A percentile compares a stretch with the other conserved stretches of the same genome.
These are phyloP conservation scores for Yamadazyma friedrichii DNA, from an alignment of 1,139 yeast genomes.

Conservation along the genomic window DNA sequence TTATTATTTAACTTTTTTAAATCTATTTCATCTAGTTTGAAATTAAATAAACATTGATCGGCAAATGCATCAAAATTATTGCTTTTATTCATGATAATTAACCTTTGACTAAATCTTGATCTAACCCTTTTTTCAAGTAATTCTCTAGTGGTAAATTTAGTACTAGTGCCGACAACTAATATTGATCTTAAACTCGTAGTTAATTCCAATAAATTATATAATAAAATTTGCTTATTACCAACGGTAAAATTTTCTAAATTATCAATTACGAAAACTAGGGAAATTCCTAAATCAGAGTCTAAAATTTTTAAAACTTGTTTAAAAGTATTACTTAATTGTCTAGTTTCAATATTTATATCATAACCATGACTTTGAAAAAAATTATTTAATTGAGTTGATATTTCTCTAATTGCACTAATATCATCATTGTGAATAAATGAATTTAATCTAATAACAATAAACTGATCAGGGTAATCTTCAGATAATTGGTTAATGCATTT, in stretches of 20 bases:
- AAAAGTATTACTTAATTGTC: conserved; percentile 42
- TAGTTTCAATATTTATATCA: conserved; percentile 41
- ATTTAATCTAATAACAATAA: conserved; percentile 61
- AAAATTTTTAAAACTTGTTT: conserved; percentile 36
- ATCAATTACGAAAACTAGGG: conserved; percentile 78
- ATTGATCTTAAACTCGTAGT: conserved; percentile 74
- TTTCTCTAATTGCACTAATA: conserved; percentile 73
- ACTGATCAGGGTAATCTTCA: conserved; percentile 40
- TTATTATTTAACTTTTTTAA: conserved; percentile 17
- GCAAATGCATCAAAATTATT: conserved; percentile 43
- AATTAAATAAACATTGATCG: conserved; percentile 26
- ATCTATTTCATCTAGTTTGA: conserved; percentile 23
- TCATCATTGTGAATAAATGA: conserved; percentile 79
- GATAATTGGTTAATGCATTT: conserved; percentile 52
- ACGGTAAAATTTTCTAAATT: conserved; percentile 80
- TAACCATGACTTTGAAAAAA: conserved; percentile 23
- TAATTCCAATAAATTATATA: conserved; percentile 85
- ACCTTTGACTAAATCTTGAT: conserved; percentile 82
- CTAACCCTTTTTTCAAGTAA: conserved; percentile 86
- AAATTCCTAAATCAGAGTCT: conserved; percentile 29
- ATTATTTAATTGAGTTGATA: conserved; percentile 78
- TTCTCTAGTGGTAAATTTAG: conserved; percentile 75
- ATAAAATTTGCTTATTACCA: conserved; percentile 71
- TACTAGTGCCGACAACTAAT: conserved; percentile 77
- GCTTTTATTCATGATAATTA: conserved; percentile 59